Evolutionary conservation across 2,329 filamentous ascomycete genomes (phyloP), one percentile per base, ranked within the genome.

Genomic region (Fusarium hainanense): DNA sequence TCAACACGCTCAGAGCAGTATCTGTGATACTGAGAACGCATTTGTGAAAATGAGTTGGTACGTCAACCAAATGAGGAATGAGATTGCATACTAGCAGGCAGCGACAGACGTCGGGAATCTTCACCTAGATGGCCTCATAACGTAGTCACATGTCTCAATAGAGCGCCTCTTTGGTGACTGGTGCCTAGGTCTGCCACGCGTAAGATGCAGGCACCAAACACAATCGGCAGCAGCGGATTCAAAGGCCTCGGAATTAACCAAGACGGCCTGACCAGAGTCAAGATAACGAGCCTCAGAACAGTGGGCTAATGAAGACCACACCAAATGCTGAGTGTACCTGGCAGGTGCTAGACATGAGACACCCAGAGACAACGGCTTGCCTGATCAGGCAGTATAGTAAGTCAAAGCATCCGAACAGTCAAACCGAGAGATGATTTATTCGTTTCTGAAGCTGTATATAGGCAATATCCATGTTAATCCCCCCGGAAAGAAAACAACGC

Each of bases 101-200:
- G 34, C 23, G 37, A 23, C 13, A 21, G 23, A n/a, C 18, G n/a
- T 41, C 23, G 23, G 13, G 6, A 11, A 21, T 20, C 23, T 27
- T 42, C 23, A 21, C 9, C 21, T 49, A 20, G 34, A 52, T 52
- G 49, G 49, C 49, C 49, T 52, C 49, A 37, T 23, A 42, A 41
- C 34, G n/a, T 28, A 13, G 18, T 32, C 43, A 18, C 40, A 57
- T 61, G 47, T n/a, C 27, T 59, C 21, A 16, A 37, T 34, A 18
- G 40, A 66, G 56, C 34, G 62, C 69, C 55, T 63, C 49, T 18
- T 18, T 48, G 47, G 42, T 71, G 72, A 65, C 72, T 71, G 67
- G 73, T 50, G 58, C 54, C 46, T 30, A 30, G 20, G n/a, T 37
- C 27, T 46, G 43, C 54, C 68, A 58, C 51, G 54, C 52, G 56